Conservation (phyloP, 2,329 filamentous ascomycete genomes). For the Pseudocercospora eumusae region DNA sequence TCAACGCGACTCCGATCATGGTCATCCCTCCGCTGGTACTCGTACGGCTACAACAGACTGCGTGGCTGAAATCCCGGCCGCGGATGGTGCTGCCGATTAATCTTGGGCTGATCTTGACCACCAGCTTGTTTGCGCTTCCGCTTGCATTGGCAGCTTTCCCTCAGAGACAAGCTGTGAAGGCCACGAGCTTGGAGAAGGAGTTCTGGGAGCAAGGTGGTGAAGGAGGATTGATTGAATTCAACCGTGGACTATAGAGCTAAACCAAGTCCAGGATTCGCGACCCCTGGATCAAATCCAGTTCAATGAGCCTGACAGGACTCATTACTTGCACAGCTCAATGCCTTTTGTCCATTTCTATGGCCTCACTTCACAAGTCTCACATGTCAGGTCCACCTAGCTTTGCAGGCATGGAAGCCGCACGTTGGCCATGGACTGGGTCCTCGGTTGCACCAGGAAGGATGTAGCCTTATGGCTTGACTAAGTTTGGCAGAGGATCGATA, state of each 20-base stretch:
- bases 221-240: slow-evolving; percentile 88
- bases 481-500: too few species aligned
- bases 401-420: not conserved
- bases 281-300: too few species aligned
- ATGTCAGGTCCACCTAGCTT: not conserved
- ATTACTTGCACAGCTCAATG: too few species aligned
- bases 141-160: slow-evolving; percentile 90
- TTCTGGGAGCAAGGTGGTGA: slow-evolving; percentile 81
- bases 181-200: slow-evolving; percentile 75
- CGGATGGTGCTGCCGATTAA: slow-evolving; percentile 80
- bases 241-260: slow-evolving; percentile 64
- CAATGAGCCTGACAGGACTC: too few species aligned
- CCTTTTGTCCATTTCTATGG: too few species aligned
- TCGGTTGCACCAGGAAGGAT: not conserved
- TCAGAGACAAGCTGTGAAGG: slow-evolving; percentile 79
- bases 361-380: not conserved
- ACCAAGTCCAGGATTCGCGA: too few species aligned
- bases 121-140: slow-evolving; percentile 84
- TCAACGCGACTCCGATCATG: slow-evolving; percentile 97
- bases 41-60: slow-evolving; percentile 77
- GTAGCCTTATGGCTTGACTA: not conserved
- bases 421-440: not conserved
- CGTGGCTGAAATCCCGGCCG: slow-evolving; percentile 78
- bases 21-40: slow-evolving; percentile 85
- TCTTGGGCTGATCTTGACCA: slow-evolving; percentile 79